Evolutionary conservation across 495 filamentous ascomycete species (phyloP).

Genomic region (Aspergillus coremiiformis): DNA sequence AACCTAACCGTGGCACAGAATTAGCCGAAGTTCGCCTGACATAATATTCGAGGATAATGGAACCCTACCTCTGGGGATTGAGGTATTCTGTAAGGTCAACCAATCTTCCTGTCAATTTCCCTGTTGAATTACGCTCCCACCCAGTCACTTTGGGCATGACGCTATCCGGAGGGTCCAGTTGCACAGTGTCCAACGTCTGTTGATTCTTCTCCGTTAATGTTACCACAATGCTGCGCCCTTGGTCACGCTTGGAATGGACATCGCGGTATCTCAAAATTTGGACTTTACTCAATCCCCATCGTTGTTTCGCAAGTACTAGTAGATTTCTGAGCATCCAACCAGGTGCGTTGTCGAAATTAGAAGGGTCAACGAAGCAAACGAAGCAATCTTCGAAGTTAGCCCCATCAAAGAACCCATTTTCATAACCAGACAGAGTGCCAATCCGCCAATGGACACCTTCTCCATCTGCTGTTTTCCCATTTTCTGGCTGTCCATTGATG

Average conservation of each 20-base stretch:
- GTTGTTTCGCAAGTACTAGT: constrained; percentile 71
- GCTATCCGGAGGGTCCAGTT: constrained; percentile 23
- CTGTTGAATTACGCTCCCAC: constrained; percentile 78
- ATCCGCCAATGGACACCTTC: constrained; percentile 54
- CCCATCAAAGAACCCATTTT: constrained; percentile 77
- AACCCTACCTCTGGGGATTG: constrained; percentile 63
- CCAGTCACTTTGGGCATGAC: constrained; percentile 82
- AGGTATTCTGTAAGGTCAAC: constrained; percentile 85
- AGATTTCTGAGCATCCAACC: constrained; percentile 92
- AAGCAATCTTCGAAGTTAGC: constrained; percentile 62
- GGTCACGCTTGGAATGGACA: constrained; percentile 62
- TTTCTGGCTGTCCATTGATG: background rate
- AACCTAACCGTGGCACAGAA: constrained; percentile 38
- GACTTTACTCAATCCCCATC: constrained; percentile 68
- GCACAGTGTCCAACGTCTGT: constrained; percentile 13
- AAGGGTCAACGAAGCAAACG: constrained; percentile 84
- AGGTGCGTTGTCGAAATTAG: constrained; percentile 75
- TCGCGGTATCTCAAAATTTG: constrained; percentile 91
- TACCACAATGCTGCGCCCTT: constrained; percentile 72
- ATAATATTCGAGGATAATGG: background rate
- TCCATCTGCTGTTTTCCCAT: background rate
- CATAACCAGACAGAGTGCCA: constrained; percentile 66
- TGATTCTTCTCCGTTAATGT: constrained; percentile 49
- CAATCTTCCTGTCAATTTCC: constrained; percentile 65
- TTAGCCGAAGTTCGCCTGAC: background rate